A percentile compares a stretch with the other conserved stretches of the same genome.
Evolutionary conservation across 306 rosid species (phyloP).

Genomic region (Cicer yamashitae): DNA sequence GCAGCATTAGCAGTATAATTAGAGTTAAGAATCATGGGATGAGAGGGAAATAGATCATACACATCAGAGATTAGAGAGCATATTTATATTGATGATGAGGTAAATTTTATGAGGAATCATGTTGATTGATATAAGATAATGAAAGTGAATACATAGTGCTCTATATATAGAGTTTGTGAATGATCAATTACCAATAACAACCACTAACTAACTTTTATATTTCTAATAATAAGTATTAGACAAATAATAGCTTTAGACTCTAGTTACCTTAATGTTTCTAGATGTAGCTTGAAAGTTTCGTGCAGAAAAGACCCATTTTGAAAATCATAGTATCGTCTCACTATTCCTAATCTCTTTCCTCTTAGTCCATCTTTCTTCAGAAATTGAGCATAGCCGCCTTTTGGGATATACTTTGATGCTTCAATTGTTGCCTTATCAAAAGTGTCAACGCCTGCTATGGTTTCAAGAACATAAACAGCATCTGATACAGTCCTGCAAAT

Average conservation of each 20-base stretch:
- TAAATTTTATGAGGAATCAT: too few species aligned
- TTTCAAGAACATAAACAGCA: slow-evolving; percentile 67
- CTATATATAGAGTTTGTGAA: too few species aligned
- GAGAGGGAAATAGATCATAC: too few species aligned
- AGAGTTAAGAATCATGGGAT: too few species aligned
- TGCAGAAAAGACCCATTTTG: slow-evolving; percentile 26
- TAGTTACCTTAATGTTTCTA: slow-evolving; percentile 63
- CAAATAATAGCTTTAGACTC: not conserved
- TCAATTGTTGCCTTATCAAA: slow-evolving; percentile 52
- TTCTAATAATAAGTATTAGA: not conserved
- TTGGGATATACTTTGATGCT: slow-evolving; percentile 60
- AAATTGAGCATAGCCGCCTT: slow-evolving; percentile 63
- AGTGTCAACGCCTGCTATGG: slow-evolving; percentile 58
- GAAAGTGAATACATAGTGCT: too few species aligned
- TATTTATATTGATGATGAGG: too few species aligned
- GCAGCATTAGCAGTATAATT: not conserved
- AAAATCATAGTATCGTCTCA: slow-evolving; percentile 42
- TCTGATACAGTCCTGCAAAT: slow-evolving; percentile 73
- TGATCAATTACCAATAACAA: too few species aligned
- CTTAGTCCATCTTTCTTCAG: slow-evolving; percentile 55
- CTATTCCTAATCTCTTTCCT: slow-evolving; percentile 73
- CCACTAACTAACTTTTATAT: too few species aligned
- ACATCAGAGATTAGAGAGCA: too few species aligned
- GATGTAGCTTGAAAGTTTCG: slow-evolving; percentile 52
- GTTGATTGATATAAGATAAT: too few species aligned